A percentile compares a stretch with the other conserved stretches of the same genome.
Evolutionary conservation across 2,329 filamentous ascomycete genomes (phyloP).

Genomic region (Phialemoniopsis sp.): DNA sequence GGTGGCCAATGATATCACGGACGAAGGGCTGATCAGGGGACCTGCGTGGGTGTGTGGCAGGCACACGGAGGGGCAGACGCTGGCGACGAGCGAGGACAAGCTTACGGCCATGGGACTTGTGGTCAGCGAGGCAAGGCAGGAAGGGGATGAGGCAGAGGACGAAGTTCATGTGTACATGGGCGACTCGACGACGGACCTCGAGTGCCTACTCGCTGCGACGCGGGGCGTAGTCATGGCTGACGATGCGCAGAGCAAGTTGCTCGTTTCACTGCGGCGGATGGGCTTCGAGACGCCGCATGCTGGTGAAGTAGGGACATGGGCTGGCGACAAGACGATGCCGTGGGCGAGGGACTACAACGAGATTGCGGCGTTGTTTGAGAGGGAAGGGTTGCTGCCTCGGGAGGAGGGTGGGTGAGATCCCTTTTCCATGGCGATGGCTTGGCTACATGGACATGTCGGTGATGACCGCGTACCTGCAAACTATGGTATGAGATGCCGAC

Average conservation of each 20-base stretch:
- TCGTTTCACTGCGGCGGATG: slow-evolving; percentile 30
- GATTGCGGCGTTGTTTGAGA: slow-evolving; percentile 21
- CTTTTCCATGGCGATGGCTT: not conserved
- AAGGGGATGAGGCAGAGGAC: slow-evolving; percentile 7
- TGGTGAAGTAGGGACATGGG: slow-evolving; percentile 6
- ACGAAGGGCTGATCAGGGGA: slow-evolving; percentile 34
- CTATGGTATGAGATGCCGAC: no score
- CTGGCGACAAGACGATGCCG: slow-evolving; percentile 13
- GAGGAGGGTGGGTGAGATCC: not conserved
- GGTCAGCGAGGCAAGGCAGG: slow-evolving; percentile 7
- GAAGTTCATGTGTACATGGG: slow-evolving; percentile 46
- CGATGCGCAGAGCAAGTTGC: slow-evolving; percentile 22
- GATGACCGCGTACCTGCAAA: no score
- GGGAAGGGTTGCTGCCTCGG: slow-evolving; percentile 16
- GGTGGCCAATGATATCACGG: slow-evolving; percentile 37
- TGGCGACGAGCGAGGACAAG: slow-evolving; percentile 43
- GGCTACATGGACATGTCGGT: no score
- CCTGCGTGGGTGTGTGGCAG: slow-evolving; percentile 16
- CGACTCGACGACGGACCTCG: slow-evolving; percentile 53
- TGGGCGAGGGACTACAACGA: slow-evolving; percentile 42
- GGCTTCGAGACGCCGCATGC: slow-evolving; percentile 33
- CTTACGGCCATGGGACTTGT: slow-evolving; percentile 30
- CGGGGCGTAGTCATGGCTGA: slow-evolving; percentile 42
- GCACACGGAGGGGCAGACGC: slow-evolving; percentile 16
- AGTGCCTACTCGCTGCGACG: slow-evolving; percentile 39